Conservation (phyloP, 2,329 filamentous ascomycete genomes). For the Exophiala xenobiotica region DNA sequence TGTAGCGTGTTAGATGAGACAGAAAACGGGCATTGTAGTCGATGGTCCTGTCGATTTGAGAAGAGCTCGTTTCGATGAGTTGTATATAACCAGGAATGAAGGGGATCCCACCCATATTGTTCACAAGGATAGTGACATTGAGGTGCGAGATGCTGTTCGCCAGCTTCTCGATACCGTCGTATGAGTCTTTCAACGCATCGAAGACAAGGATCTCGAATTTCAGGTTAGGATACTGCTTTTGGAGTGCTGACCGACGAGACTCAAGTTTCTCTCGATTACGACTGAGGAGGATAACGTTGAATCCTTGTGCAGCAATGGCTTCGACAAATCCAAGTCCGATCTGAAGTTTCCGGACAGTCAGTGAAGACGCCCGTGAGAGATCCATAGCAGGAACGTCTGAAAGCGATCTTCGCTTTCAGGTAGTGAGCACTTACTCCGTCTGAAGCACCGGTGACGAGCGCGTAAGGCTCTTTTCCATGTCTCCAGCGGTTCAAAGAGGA, state of each 20-base stretch:
- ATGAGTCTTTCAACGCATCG: not conserved
- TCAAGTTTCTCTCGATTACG: constrained; percentile 52
- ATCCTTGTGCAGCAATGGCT: constrained; percentile 84
- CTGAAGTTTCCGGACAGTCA: no score
- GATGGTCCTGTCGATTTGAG: not conserved
- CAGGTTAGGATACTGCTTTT: not conserved
- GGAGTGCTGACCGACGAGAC: constrained; percentile 32
- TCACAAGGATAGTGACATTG: constrained; percentile 1
- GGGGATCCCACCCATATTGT: not conserved
- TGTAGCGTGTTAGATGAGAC: not conserved
- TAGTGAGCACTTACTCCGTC: not conserved
- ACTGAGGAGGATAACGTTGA: constrained; percentile 80
- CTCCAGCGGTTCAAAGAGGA: not conserved
- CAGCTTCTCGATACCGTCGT: not conserved
- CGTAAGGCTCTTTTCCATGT: constrained; percentile 1
- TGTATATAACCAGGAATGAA: not conserved
- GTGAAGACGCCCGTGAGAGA: no score
- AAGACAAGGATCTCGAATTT: constrained; percentile 2
- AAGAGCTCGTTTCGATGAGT: not conserved
- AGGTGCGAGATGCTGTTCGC: not conserved
- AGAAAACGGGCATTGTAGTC: not conserved
- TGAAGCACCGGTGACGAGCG: not conserved
- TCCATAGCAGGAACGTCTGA: no score
- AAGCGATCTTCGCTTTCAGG: not conserved
- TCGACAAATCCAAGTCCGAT: constrained; percentile 90